Percentiles rank a stretch among this genome's conserved stretches.
phyloP scores from a whole-genome alignment of 2,329 filamentous ascomycete genomes.

The Zymoseptoria passerinii region DNA sequence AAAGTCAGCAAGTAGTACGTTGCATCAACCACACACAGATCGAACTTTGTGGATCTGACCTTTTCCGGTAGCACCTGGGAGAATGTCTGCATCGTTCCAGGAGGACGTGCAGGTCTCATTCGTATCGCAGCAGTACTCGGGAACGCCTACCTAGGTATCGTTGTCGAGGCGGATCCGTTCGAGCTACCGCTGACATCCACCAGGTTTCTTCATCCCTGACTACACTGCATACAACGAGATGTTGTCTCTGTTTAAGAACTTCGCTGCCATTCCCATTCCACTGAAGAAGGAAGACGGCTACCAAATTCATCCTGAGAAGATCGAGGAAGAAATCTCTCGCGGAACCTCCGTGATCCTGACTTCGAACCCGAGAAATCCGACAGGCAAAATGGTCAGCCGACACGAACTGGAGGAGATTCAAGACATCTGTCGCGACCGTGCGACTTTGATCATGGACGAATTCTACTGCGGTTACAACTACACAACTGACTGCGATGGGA shows the following conservation, averaged over 20 bases:
- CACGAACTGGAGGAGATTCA: conserved; percentile 84
- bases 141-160: conserved; percentile 77
- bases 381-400: conserved; percentile 76
- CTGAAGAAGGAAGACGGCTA: conserved; percentile 79
- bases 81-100: conserved; percentile 93
- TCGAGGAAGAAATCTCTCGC: conserved; percentile 54
- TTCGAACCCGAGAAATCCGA: conserved; percentile 92
- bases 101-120: conserved; percentile 85
- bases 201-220: conserved; percentile 55
- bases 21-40: not conserved
- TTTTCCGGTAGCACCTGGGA: conserved; percentile 59
- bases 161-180: conserved; percentile 31
- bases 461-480: conserved; percentile 96
- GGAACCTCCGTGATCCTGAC: conserved; percentile 69
- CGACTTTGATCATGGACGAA: conserved; percentile 90
- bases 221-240: conserved; percentile 98
- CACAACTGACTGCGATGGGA: conserved; percentile 81
- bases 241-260: conserved; percentile 90
- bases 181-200: not conserved
- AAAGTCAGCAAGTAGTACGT: conserved; percentile 58
- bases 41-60: not conserved
- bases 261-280: conserved; percentile 78
- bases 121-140: conserved; percentile 89
- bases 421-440: conserved; percentile 81
- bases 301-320: conserved; percentile 87